phyloP scores from a whole-genome alignment of 2,329 filamentous ascomycete species.

The Aspergillus sp. region DNA sequence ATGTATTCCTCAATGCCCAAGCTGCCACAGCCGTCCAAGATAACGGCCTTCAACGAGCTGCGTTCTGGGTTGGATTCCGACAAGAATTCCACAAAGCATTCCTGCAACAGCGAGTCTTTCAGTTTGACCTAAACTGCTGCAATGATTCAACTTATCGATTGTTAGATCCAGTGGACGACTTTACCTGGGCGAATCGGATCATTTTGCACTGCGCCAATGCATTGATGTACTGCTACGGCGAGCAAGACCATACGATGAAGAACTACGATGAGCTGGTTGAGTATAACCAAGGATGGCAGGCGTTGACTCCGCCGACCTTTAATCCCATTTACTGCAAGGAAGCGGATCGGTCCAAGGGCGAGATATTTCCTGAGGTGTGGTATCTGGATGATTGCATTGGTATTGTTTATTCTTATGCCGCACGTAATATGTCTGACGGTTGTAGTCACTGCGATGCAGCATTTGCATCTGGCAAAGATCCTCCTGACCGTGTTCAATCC shows the following conservation, averaged over 20 bases:
- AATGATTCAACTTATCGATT: no score
- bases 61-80: slow-evolving; percentile 43
- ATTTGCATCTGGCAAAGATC: no score
- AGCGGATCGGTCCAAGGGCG: slow-evolving; percentile 21
- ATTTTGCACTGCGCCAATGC: slow-evolving; percentile 58
- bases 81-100: slow-evolving; percentile 46
- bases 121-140: not conserved
- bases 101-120: slow-evolving; percentile 29
- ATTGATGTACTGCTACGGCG: slow-evolving; percentile 56
- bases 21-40: not conserved
- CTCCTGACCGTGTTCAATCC: no score
- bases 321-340: slow-evolving; percentile 50
- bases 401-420: no score
- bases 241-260: slow-evolving; percentile 23
- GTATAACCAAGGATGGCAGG: slow-evolving; percentile 39
- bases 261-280: slow-evolving; percentile 5
- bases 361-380: slow-evolving; percentile 54
- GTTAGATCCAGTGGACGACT: no score
- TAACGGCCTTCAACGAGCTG: slow-evolving; percentile 33
- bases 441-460: no score
- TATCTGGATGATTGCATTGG: slow-evolving; percentile 22
- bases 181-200: slow-evolving; percentile 48
- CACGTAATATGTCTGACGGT: no score
- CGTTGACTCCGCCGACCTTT: slow-evolving; percentile 46
- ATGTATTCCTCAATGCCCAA: slow-evolving; percentile 20